Evolutionary conservation across 2,329 filamentous ascomycete species (phyloP), one percentile per base, ranked within the genome.

Genomic region (Diaporthe helianthi): DNA sequence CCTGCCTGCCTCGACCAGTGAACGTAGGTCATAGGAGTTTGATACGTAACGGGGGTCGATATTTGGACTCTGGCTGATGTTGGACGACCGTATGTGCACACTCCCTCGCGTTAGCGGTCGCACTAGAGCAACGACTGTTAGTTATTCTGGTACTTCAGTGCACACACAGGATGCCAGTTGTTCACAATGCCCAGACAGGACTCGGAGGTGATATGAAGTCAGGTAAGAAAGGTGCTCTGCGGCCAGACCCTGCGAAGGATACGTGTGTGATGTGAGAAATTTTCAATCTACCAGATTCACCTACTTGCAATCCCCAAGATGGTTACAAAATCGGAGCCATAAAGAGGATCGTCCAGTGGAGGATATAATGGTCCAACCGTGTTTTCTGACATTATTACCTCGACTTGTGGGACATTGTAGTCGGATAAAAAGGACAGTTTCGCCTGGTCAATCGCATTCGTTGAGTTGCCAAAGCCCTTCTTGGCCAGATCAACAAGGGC

Each of bases 331-430:
- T 71, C 69, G 55, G 75, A 68, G 12, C 79, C 79, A 64, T 76
- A 78, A 10, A 78, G 73, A n/a, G 73, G 68, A 6, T 72, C 79
- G 58, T 72, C 79, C 51, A 33, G 53, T 7, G 75, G 65, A 2
- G 78, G 77, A 69, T 79, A 79, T 15, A 79, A 78, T 51, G 76
- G 71, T 19, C 83, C 82, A 0, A 80, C 81, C 73, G 83, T 84
- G 3, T 81, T 81, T 69, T 84, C 82, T 0, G 80, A 80, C 72
- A 84, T 81, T 68, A 83, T 81, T 44, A 83, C 71, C 72, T 83
- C 81, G 1, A 82, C 72, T 69, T 83, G 79, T 0, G 82, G 80
- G 9, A 83, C 77, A n/a, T 71, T 68, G 5, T 71, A 69, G 65
- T 82, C 73, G 19, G 75, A 73, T 52, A 85, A 75, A 69, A 82